Conservation (phyloP, 768 basidiomycete genomes). For the Hortiboletus flavorubellus region DNA sequence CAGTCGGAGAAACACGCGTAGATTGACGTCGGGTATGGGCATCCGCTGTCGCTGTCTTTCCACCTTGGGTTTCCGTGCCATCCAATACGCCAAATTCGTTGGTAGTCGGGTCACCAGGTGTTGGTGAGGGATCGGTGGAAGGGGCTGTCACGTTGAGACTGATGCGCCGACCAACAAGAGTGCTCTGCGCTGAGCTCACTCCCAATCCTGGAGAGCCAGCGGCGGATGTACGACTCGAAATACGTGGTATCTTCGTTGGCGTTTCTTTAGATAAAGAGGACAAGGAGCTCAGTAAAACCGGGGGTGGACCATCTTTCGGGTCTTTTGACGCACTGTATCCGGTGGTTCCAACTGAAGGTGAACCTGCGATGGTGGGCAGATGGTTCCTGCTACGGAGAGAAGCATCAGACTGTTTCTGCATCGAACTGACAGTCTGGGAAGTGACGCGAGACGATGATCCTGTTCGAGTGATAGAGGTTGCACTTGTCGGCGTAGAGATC, state of each 20-base stretch:
- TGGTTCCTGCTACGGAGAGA: slow-evolving; percentile 74
- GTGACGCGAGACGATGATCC: slow-evolving; percentile 60
- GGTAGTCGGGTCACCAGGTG: slow-evolving; percentile 40
- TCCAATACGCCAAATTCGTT: slow-evolving; percentile 87
- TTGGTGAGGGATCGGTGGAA: slow-evolving; percentile 67
- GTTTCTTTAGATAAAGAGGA: slow-evolving; percentile 70
- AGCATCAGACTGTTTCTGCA: slow-evolving; percentile 84
- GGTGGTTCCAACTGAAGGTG: slow-evolving; percentile 77
- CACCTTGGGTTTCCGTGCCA: slow-evolving; percentile 46
- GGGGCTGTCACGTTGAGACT: slow-evolving; percentile 58
- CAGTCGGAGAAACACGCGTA: slow-evolving; percentile 62
- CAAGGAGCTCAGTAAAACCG: slow-evolving; percentile 49
- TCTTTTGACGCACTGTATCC: slow-evolving; percentile 54
- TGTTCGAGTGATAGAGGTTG: slow-evolving; percentile 39
- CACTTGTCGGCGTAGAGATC: slow-evolving; percentile 40
- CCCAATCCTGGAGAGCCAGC: slow-evolving; percentile 69
- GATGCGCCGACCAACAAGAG: slow-evolving; percentile 56
- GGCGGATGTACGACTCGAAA: slow-evolving; percentile 80
- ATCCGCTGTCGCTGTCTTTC: slow-evolving; percentile 36
- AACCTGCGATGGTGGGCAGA: slow-evolving; percentile 90
- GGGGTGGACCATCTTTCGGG: slow-evolving; percentile 51
- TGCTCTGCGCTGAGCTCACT: slow-evolving; percentile 48
- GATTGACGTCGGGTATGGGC: slow-evolving; percentile 49
- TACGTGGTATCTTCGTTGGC: slow-evolving; percentile 90
- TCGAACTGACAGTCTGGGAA: slow-evolving; percentile 80